Conservation (phyloP, 2,329 filamentous ascomycete species). For the Aspergillus bombycis region DNA sequence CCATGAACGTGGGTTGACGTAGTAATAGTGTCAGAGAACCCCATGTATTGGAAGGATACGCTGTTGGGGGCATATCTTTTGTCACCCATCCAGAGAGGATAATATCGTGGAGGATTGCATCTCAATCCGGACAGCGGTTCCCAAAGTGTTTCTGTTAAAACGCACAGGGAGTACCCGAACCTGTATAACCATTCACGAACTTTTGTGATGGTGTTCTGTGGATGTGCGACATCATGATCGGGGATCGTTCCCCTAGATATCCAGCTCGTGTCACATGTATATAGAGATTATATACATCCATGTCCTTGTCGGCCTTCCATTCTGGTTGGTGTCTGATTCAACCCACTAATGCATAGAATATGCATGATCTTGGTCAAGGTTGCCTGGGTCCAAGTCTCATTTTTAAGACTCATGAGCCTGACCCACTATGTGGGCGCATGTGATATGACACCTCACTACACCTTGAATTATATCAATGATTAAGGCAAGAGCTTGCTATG, state of each 20-base stretch:
- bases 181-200: too few relatives aligned
- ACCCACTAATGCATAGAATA: not conserved
- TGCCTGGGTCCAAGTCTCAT: not conserved
- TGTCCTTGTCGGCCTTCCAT: not conserved
- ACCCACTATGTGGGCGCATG: not conserved
- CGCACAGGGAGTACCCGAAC: too few relatives aligned
- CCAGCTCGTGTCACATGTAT: not conserved
- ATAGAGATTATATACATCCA: not conserved
- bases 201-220: not conserved
- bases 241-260: not conserved
- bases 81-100: not conserved
- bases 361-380: not conserved
- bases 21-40: not conserved
- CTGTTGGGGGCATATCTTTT: not conserved
- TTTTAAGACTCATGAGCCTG: not conserved
- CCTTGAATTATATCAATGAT: not conserved
- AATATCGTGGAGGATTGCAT: too few relatives aligned
- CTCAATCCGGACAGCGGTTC: too few relatives aligned
- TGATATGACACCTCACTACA: not conserved
- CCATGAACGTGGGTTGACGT: not conserved
- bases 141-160: too few relatives aligned
- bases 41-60: not conserved
- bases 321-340: not conserved
- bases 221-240: not conserved
- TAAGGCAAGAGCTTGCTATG: not conserved